Evolutionary conservation across 805 yeast species (phyloP).

Genomic region (Pichia gijzeniarum): DNA sequence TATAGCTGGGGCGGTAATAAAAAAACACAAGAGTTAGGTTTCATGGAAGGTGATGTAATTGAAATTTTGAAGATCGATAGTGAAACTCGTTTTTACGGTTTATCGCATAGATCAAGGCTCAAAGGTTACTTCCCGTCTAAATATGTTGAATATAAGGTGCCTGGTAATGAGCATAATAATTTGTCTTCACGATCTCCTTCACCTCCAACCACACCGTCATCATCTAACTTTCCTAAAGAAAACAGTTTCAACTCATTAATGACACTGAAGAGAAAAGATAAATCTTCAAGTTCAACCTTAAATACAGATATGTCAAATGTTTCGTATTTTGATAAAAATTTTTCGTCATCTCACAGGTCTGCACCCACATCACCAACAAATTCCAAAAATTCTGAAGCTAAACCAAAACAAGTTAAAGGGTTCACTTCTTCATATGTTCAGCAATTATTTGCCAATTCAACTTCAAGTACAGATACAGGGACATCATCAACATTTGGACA

Average conservation of each 20-base stretch:
- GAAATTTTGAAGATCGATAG: constrained; percentile 74
- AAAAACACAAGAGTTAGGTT: constrained; percentile 76
- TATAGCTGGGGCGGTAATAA: constrained; percentile 95
- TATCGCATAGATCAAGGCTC: constrained; percentile 68
- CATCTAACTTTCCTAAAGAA: not conserved
- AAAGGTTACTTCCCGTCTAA: constrained; percentile 86
- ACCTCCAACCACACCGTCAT: not conserved
- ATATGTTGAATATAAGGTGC: constrained; percentile 69
- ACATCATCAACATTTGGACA: constrained; percentile 40
- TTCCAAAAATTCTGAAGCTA: constrained; percentile 3
- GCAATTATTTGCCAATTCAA: constrained; percentile 26
- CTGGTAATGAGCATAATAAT: constrained; percentile 17
- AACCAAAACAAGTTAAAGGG: constrained; percentile 2
- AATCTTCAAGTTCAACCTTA: constrained; percentile 10
- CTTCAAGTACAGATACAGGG: constrained; percentile 26
- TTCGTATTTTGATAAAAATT: constrained; percentile 2
- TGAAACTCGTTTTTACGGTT: constrained; percentile 91
- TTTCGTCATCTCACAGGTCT: not conserved
- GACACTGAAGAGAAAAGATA: constrained; percentile 7
- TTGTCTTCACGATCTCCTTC: not conserved
- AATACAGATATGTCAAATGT: constrained; percentile 11
- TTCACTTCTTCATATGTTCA: constrained; percentile 23
- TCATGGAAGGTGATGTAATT: constrained; percentile 87
- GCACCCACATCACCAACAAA: not conserved
- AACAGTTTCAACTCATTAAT: constrained; percentile 4